Conservation (phyloP, 2,329 filamentous ascomycete species). For the Piedraia hortae region DNA sequence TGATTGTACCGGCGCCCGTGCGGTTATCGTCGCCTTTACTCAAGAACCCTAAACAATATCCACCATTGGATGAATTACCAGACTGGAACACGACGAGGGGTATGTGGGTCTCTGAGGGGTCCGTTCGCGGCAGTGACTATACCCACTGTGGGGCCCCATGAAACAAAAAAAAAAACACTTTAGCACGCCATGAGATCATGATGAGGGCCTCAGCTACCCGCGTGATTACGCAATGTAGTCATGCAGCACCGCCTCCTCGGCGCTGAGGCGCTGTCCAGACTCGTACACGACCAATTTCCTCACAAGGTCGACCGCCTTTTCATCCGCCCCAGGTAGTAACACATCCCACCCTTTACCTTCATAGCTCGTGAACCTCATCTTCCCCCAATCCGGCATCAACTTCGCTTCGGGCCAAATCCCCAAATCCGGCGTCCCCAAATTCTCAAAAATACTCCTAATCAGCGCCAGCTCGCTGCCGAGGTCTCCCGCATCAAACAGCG, state of each 20-base stretch:
- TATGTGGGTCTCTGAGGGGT: no score
- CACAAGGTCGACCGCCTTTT: conserved; percentile 36
- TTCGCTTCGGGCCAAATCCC: conserved; percentile 55
- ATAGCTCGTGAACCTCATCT: conserved; percentile 53
- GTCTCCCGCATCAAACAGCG: conserved; percentile 67
- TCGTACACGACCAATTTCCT: conserved; percentile 44
- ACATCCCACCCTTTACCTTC: conserved; percentile 37
- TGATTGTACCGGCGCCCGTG: no score
- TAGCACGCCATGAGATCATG: background rate
- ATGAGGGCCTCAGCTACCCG: background rate
- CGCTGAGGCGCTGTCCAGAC: conserved; percentile 35
- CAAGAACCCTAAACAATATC: no score
- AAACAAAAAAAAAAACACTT: conserved; percentile 1
- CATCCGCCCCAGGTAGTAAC: conserved; percentile 34
- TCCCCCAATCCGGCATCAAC: conserved; percentile 62
- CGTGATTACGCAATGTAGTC: background rate
- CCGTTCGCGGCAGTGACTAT: no score
- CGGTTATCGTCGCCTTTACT: no score
- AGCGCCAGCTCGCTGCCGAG: conserved; percentile 77
- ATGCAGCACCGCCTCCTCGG: conserved; percentile 20
- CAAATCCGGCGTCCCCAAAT: conserved; percentile 59
- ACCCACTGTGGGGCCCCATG: background rate
- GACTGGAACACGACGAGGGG: no score
- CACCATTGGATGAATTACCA: no score
- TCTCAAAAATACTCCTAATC: conserved; percentile 79